Conservation (phyloP, 2,329 filamentous ascomycete genomes). For the Fusarium sp. region DNA sequence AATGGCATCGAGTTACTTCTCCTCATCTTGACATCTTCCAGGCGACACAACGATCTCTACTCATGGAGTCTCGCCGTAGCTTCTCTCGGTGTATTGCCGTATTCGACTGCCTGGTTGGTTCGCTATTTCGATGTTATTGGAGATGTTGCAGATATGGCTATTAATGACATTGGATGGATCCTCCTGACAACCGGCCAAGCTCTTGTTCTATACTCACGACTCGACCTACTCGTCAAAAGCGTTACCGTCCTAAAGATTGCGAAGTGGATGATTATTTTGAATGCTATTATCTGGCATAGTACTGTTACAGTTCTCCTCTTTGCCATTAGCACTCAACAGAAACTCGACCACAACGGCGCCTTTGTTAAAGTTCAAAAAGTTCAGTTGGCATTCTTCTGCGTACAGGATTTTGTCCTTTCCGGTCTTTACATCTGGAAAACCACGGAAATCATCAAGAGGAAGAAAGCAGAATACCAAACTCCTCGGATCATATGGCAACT, state of each 20-base stretch:
- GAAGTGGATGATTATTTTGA: constrained; percentile 31
- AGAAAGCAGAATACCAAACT: constrained; percentile 11
- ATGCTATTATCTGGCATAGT: constrained; percentile 29
- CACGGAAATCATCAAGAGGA: constrained; percentile 17
- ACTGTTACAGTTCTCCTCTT: constrained; percentile 26
- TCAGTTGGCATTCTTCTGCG: constrained; percentile 28
- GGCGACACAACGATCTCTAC: constrained; percentile 22
- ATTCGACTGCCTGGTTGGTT: constrained; percentile 24
- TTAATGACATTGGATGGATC: constrained; percentile 31
- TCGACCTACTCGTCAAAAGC: constrained; percentile 22
- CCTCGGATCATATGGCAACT: constrained; percentile 33
- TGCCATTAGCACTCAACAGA: constrained; percentile 6
- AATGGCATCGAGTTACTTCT: constrained; percentile 29
- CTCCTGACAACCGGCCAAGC: constrained; percentile 34
- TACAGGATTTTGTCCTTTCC: constrained; percentile 29
- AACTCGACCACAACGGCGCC: neutral
- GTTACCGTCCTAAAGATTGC: neutral
- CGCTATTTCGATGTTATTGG: constrained; percentile 25
- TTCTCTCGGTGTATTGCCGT: constrained; percentile 23
- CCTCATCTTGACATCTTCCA: constrained; percentile 33
- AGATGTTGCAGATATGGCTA: constrained; percentile 9
- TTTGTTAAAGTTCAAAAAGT: constrained; percentile 20
- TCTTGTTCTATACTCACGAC: constrained; percentile 34
- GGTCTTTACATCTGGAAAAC: constrained; percentile 35
- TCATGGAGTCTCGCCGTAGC: constrained; percentile 31